Conservation (phyloP, 306 rosid genomes). For the Vigna hirtella region DNA sequence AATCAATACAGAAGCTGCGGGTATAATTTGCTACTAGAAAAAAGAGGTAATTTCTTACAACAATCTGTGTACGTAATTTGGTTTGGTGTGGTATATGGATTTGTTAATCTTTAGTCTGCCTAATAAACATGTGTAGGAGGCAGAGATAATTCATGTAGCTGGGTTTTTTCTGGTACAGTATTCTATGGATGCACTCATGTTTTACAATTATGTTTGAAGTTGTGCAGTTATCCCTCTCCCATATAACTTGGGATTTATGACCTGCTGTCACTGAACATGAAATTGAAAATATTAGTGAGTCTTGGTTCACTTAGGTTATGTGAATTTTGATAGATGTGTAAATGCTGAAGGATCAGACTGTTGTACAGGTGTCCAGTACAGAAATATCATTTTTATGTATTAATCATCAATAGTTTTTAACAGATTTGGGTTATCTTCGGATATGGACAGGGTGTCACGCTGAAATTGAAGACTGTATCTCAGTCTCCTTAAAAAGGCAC, state of each 20-base stretch:
- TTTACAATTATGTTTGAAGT: not conserved
- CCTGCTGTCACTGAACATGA: not conserved
- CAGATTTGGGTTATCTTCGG: constrained; percentile 14
- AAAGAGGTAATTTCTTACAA: too few species aligned
- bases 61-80: too few species aligned
- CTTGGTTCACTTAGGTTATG: constrained; percentile 4
- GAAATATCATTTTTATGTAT: not conserved
- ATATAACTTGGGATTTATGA: not conserved
- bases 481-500: constrained; percentile 8
- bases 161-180: too few species aligned
- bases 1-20: too few species aligned
- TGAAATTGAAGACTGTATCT: constrained; percentile 30
- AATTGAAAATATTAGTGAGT: constrained; percentile 1
- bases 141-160: too few species aligned
- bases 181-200: constrained; percentile 4
- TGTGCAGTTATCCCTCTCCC: constrained; percentile 5
- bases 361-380: not conserved
- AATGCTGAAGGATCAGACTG: not conserved
- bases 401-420: constrained; percentile 16
- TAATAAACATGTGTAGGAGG: too few species aligned
- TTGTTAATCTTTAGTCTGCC: too few species aligned
- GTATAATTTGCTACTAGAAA: too few species aligned
- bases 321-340: constrained; percentile 23
- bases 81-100: too few species aligned
- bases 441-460: constrained; percentile 30